phyloP scores from a whole-genome alignment of 768 basidiomycete species.

The Strobilomyces dryophilus region DNA sequence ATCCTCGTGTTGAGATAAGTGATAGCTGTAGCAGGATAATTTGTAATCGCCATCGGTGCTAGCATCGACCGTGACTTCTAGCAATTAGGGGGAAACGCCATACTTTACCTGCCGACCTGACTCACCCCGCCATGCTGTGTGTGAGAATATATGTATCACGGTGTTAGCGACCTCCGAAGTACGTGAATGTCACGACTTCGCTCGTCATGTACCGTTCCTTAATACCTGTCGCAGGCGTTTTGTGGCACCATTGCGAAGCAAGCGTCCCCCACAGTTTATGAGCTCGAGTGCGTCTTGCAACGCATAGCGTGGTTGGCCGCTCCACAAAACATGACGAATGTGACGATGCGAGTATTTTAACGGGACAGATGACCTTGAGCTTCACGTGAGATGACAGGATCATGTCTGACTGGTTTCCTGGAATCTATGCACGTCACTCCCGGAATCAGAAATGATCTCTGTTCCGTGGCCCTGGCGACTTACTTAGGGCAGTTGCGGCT shows the following conservation, averaged over 20 bases:
- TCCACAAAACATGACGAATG: not conserved
- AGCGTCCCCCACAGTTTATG: not conserved
- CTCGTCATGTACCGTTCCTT: not conserved
- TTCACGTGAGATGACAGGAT: not conserved
- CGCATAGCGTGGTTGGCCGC: conserved; percentile 10
- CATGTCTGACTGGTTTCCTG: not conserved
- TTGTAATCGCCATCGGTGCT: conserved; percentile 19
- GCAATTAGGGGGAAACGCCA: conserved; percentile 19
- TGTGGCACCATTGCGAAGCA: not conserved
- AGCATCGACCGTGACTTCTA: conserved; percentile 16
- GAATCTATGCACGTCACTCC: not conserved
- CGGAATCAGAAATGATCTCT: not conserved
- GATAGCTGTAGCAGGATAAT: conserved; percentile 16
- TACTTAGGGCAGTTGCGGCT: conserved; percentile 4
- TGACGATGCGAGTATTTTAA: not conserved
- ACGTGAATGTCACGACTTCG: conserved; percentile 1
- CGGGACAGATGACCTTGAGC: not conserved
- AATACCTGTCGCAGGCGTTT: not conserved
- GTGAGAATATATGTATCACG: conserved; percentile 21
- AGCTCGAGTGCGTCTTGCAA: not conserved
- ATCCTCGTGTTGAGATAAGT: conserved; percentile 3
- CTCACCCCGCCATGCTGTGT: conserved; percentile 29
- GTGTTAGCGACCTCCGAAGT: conserved; percentile 8
- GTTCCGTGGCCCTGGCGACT: not conserved
- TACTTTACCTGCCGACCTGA: conserved; percentile 26